Evolutionary conservation across 768 basidiomycete species (phyloP).

Genomic region (Podaxis carcinomalis): DNA sequence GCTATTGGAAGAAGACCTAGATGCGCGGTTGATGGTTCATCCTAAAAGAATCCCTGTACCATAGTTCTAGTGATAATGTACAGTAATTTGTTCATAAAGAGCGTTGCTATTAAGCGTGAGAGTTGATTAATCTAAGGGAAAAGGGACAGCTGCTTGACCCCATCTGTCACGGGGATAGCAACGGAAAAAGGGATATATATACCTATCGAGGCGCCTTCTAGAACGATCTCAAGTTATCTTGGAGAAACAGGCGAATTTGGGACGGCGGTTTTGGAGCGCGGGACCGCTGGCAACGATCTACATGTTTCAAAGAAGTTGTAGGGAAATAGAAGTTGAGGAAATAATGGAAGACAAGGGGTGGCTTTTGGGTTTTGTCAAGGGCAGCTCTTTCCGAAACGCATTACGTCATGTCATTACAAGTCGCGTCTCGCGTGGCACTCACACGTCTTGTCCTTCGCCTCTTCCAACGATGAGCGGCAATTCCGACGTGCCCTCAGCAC

Average conservation of each 20-base stretch:
- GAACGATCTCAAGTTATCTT: no score
- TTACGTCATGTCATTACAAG: background rate
- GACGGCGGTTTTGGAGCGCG: no score
- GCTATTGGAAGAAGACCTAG: background rate
- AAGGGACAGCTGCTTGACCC: background rate
- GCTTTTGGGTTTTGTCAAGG: background rate
- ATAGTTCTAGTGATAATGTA: background rate
- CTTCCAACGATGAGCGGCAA: conserved; percentile 3
- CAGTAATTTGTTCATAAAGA: background rate
- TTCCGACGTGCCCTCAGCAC: conserved; percentile 48
- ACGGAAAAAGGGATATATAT: background rate
- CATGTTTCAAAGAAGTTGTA: no score
- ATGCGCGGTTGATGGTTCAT: no score
- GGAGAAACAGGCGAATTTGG: no score
- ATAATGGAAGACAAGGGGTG: no score
- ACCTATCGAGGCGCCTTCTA: background rate
- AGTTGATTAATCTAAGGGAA: background rate
- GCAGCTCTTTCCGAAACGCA: background rate
- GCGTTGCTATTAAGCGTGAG: background rate
- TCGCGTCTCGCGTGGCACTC: background rate
- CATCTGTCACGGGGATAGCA: background rate
- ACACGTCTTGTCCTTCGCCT: background rate
- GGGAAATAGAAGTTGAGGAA: no score
- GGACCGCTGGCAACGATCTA: no score
- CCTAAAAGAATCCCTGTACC: background rate